Base-by-base conservation (phyloP, 371 early-diverging fungal species). In the Apophysomyces trapeziformis region DNA sequence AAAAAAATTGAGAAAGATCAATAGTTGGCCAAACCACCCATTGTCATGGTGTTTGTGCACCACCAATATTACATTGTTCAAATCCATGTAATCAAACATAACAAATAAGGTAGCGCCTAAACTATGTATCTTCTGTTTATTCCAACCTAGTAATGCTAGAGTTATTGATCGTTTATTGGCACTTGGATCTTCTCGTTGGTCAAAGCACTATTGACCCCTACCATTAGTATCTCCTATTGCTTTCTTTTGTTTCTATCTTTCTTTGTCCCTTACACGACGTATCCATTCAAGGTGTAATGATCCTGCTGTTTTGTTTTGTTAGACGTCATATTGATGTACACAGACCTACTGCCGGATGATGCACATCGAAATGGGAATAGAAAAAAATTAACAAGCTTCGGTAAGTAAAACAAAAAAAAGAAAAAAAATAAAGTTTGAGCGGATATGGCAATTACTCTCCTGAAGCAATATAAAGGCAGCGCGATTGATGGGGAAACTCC, bases 231-330 rank as follows among this genome's bases (percentile, higher is more conserved):
- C n/a, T 26, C n/a, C 54, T 7, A 50, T 9, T 50, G 18, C 54
- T 21, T 8, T 21, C 54, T 21, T 26, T 26, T 21, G 5, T 50
- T 50, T 50, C 21, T 32, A 21, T 47, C 16, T 2, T 0, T n/a
- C 14, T 43, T 4, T 43, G 13, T 9, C 54, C 21, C 8, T 21
- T 50, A 18, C 21, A 21, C 9, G 21, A 41, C 8, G 41, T 8
- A 41, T 41, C 41, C 13, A 41, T 41, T 47, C 16, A 14, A 41
- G 32, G 32, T 47, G 43, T 1, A 16, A 38, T 38, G 18, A 26
- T 63, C 39, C n/a, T 60, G 60, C 41, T 38, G 38, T 67, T 37
- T 38, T 11, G 21, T 58, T 54, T 43, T 57, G 54, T 39, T 44
- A 57, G n/a, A 39, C 57, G 36, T 26, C 32, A 26, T 26, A 26